Evolutionary conservation across 2,329 filamentous ascomycete genomes (phyloP).

Genomic region (Ceratocystis cubensis): DNA sequence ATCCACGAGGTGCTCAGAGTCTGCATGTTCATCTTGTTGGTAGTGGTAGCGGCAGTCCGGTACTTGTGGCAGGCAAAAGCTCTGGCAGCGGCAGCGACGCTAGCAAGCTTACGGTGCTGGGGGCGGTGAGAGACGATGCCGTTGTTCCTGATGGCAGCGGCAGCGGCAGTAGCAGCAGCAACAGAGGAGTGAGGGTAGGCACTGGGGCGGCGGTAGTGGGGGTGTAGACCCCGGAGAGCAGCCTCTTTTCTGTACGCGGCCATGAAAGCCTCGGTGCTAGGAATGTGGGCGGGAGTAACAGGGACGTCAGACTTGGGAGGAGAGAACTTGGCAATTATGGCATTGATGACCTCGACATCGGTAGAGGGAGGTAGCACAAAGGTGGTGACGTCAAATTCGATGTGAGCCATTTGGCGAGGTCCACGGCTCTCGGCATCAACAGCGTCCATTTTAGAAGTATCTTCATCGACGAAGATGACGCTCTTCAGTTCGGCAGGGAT

Average conservation of each 20-base stretch:
- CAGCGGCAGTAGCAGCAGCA: neutral
- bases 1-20: constrained; percentile 14
- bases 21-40: constrained; percentile 2
- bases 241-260: neutral
- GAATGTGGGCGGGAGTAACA: neutral
- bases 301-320: neutral
- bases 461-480: constrained; percentile 7
- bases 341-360: neutral
- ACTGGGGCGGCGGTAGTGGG: constrained; percentile 1
- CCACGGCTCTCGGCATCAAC: neutral
- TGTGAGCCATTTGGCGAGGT: neutral
- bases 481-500: constrained; percentile 11
- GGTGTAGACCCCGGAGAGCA: neutral
- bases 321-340: constrained; percentile 2
- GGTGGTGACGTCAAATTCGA: neutral
- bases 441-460: neutral
- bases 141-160: neutral
- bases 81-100: neutral
- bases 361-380: neutral
- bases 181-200: constrained; percentile 9
- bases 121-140: neutral
- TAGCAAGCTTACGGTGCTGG: neutral
- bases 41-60: constrained; percentile 4
- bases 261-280: neutral
- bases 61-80: neutral